phyloP scores from a whole-genome alignment of 1,139 yeast genomes.

The Taphrina deformans region DNA sequence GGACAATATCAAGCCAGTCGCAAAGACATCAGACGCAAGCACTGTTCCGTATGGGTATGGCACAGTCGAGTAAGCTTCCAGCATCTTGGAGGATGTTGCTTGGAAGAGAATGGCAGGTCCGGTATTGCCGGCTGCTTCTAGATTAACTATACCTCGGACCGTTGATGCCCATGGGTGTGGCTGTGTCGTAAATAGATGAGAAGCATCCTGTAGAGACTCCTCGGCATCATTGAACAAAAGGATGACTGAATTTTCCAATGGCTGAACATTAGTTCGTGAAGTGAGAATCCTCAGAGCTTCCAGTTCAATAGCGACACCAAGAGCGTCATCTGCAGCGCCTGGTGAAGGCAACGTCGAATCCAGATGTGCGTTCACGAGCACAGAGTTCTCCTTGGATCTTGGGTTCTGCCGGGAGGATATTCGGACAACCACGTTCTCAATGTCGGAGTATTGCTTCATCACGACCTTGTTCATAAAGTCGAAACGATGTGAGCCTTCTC shows the following conservation, averaged over 20 bases:
- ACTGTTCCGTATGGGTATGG: slow-evolving; percentile 35
- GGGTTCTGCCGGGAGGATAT: slow-evolving; percentile 25
- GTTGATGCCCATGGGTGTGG: slow-evolving; percentile 29
- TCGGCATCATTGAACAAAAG: slow-evolving; percentile 35
- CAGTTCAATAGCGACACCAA: slow-evolving; percentile 34
- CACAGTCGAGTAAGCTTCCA: slow-evolving; percentile 33
- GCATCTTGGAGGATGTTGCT: slow-evolving; percentile 34
- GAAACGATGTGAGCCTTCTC: slow-evolving; percentile 34
- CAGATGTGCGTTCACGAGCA: slow-evolving; percentile 34
- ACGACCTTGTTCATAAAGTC: slow-evolving; percentile 35
- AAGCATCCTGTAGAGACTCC: slow-evolving; percentile 35
- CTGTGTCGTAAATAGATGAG: slow-evolving; percentile 32
- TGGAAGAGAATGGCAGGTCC: slow-evolving; percentile 35
- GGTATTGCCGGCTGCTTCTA: slow-evolving; percentile 34
- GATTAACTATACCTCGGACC: slow-evolving; percentile 34
- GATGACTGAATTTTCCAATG: slow-evolving; percentile 26
- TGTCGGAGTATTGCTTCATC: slow-evolving; percentile 32
- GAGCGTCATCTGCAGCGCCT: slow-evolving; percentile 36
- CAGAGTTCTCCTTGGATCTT: slow-evolving; percentile 27
- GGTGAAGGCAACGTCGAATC: slow-evolving; percentile 35
- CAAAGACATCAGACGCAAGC: slow-evolving; percentile 34
- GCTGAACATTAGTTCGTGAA: slow-evolving; percentile 5
- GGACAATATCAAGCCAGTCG: slow-evolving; percentile 34
- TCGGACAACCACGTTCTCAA: slow-evolving; percentile 33
- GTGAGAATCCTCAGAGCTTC: slow-evolving; percentile 30